Base-by-base conservation (phyloP, 257 asterid species). In the Anisodus tanguticus region DNA sequence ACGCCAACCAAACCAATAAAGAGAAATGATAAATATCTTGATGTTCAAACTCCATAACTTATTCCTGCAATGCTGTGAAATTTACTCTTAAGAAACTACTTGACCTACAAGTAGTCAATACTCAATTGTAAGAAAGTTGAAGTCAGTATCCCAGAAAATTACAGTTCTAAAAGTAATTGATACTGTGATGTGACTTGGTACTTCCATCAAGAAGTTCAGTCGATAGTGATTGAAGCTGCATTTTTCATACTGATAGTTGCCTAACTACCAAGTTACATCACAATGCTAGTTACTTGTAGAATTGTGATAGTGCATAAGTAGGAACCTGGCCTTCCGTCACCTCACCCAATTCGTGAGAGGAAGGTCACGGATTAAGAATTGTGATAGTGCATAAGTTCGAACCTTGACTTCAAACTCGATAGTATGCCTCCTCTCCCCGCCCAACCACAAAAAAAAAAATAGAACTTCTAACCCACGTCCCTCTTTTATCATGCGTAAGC, bases 101-200 rank as follows among this genome's bases (percentile, higher is more conserved):
- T n/a, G 39, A 45, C 58, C 79, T 35, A 71, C 79, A 71, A 43
- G 80, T 10, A 74, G 80, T 74, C 59, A 47, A 11, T 47, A 47
- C 26, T 22, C 26, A 22, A 22, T 22, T 22, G 41, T 60, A 45
- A 47, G 81, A 11, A n/a, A 74, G 43, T 22, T 49, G 81, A 74
- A 26, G 26, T 71, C 58, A 11, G 80, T 45, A 71, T 71, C n/a
- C 54, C 12, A 17, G 4, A 71, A 45, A 71, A 71, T 71, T 69
- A 39, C 77, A 69, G 53, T 39, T 39, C 53, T 8, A 69, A 0
- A 69, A 41, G 45, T 39, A 16, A 16, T 69, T 69, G 54, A 16
- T 41, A 41, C 31, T 69, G 54, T 71, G 79, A 74, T 74, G 12
- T 19, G 11, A 74, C 60, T 22, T 74, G 4, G 62, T 17, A 5